Conservation (phyloP, 176 grass and related monocot genomes). For the Microstegium vimineum region DNA sequence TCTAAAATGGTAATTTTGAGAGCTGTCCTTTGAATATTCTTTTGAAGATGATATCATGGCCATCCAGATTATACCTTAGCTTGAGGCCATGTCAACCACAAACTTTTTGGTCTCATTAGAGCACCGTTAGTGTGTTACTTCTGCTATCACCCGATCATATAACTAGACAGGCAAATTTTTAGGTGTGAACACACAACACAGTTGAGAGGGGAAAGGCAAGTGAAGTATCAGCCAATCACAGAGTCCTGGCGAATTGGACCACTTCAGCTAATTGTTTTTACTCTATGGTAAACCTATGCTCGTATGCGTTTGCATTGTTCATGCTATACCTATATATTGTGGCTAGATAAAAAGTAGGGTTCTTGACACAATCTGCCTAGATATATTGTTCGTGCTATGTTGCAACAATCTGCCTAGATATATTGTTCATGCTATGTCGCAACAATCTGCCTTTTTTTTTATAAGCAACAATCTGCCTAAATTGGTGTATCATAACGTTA, state of each 20-base stretch:
- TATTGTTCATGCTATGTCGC: too few relatives aligned
- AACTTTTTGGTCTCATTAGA: background rate
- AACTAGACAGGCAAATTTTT: conserved; percentile 5
- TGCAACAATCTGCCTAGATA: too few relatives aligned
- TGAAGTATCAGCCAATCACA: conserved; percentile 16
- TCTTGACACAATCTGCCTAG: too few relatives aligned
- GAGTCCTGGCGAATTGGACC: conserved; percentile 16
- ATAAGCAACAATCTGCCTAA: too few relatives aligned
- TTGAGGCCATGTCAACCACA: conserved; percentile 8
- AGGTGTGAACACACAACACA: conserved; percentile 5
- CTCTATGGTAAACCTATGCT: background rate
- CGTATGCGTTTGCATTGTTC: background rate
- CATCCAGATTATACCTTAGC: background rate
- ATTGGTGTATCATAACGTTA: background rate
- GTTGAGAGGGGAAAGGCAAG: background rate
- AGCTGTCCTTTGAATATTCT: background rate
- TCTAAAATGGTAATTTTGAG: conserved; percentile 19
- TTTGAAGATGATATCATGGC: background rate
- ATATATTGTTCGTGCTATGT: too few relatives aligned
- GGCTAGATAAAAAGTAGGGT: background rate
- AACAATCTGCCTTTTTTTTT: background rate
- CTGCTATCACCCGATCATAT: background rate
- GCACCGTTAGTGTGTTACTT: background rate
- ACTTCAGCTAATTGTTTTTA: background rate
- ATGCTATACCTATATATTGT: background rate